Conservation (phyloP, 345 rosid genomes). For the Angophora floribunda region DNA sequence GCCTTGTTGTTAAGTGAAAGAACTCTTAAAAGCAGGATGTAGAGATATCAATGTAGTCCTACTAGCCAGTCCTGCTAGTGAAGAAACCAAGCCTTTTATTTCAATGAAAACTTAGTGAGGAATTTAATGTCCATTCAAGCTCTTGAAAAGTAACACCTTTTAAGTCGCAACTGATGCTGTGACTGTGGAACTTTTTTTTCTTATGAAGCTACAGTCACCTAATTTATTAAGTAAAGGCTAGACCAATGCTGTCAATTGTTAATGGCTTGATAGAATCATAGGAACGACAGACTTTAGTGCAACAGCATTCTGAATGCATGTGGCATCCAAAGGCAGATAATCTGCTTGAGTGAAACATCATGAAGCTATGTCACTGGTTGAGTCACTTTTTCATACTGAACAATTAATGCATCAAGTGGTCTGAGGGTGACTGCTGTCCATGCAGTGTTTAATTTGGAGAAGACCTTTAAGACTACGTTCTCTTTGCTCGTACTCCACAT, state of each 20-base stretch:
- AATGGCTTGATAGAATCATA: neutral
- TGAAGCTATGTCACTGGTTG: neutral
- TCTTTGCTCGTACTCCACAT: conserved; percentile 88
- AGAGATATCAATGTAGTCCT: neutral
- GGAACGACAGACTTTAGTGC: neutral
- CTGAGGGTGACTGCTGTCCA: neutral
- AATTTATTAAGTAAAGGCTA: neutral
- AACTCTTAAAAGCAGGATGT: neutral
- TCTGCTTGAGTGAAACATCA: neutral
- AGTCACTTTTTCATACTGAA: neutral
- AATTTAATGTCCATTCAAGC: neutral
- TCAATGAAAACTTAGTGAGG: neutral
- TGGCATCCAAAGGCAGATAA: neutral
- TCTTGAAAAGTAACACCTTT: neutral
- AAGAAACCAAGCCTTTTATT: neutral
- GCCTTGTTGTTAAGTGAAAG: neutral
- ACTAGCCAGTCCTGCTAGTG: neutral
- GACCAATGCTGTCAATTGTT: neutral
- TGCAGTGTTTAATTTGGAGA: conserved; percentile 94
- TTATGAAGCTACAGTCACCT: neutral
- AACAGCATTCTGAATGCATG: neutral
- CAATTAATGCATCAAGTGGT: neutral
- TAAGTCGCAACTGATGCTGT: neutral
- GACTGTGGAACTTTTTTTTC: neutral
- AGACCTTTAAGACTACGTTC: conserved; percentile 70